These are phyloP conservation scores for Dendrobium officinale DNA, from an alignment of 106 monocot genomes.

Conservation along the genomic window DNA sequence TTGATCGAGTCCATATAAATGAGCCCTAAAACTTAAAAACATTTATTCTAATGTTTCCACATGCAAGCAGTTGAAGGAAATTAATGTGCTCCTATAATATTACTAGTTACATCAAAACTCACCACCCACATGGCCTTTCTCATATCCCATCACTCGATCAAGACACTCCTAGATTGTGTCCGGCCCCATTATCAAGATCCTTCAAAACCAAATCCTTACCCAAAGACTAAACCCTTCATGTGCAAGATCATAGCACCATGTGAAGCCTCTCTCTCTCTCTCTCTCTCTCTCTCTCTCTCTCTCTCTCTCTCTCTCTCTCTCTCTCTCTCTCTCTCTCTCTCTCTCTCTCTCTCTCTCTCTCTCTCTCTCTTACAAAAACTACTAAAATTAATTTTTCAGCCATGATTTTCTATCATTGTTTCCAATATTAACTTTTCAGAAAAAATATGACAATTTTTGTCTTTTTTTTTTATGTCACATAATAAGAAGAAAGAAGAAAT, in stretches of 20 bases:
- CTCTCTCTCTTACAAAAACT: not conserved
- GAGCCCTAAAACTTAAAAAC: no score
- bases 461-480: not conserved
- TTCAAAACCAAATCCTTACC: not conserved
- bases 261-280: constrained; percentile 6
- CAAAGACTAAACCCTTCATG: not conserved
- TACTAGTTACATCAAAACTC: not conserved
- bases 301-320: constrained; percentile 10
- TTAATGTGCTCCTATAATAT: not conserved
- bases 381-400: not conserved
- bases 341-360: constrained; percentile 9
- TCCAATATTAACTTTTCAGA: not conserved
- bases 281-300: constrained; percentile 4
- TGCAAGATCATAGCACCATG: not conserved
- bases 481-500: not conserved
- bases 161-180: not conserved
- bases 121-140: not conserved
- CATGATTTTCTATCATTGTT: not conserved
- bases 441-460: no score
- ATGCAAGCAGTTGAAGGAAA: not conserved
- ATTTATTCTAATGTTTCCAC: not conserved
- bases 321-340: constrained; percentile 5
- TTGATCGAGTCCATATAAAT: no score
- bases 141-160: not conserved
- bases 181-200: not conserved